Base-by-base conservation (phyloP, 345 rosid species). In the Corchorus capsularis region DNA sequence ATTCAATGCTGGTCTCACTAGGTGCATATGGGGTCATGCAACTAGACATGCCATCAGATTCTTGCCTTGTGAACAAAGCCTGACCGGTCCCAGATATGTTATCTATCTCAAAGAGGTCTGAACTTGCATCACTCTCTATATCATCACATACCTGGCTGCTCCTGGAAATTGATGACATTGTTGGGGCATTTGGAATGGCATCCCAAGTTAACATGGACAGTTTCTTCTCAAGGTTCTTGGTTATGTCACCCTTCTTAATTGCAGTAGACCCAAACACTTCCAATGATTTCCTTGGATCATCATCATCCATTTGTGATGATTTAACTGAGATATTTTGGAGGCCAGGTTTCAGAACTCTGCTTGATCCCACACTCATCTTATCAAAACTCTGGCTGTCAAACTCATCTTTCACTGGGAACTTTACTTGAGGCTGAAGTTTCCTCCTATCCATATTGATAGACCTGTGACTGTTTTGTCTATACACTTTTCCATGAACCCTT, bases 101-200 rank as follows among this genome's bases (percentile, higher is more conserved):
- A 47, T 86, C 93, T 46, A 91, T 89, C 85, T 91, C 96, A 50
- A 89, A 91, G 2, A 91, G 86, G 75, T 91, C 96, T 2, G 96
- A 89, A 71, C 96, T 91, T 0, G 82, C 89, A 78, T 89, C 92
- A 35, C 92, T 91, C 63, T 69, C 85, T 2, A 71, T 62, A n/a
- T 89, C 93, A 1, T 91, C 95, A 0, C 45, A 72, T 54, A 71
- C 64, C 41, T 75, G 82, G 27, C 74, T 45, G 60, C 78, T 69
- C 13, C 45, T 45, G 6, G 82, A 68, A 35, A 76, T 49, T 9
- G 75, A 49, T 14, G 80, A 78, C 34, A 79, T 17, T 32, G 60
- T 84, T 27, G 75, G 74, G n/a, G 80, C 46, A 53, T 82, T 86
- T 0, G 93, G 96, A 59, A 91, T 85, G 19, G 96, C 93, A 50